phyloP scores from a whole-genome alignment of 352 stramenopile species.

The Pythium dissimile region DNA sequence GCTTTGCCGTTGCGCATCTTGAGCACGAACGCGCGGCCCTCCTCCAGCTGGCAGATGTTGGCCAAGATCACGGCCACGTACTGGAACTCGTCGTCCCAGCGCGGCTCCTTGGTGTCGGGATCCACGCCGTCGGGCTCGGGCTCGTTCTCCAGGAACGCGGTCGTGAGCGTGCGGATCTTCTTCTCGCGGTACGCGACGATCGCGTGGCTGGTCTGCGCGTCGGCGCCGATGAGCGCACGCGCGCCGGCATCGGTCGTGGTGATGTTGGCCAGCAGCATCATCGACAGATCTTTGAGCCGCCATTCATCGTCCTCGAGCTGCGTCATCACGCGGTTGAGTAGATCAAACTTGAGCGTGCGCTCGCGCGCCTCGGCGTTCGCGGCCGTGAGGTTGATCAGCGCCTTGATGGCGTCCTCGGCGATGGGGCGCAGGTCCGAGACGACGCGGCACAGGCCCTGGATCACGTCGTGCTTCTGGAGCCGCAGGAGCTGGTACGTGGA shows the following conservation, averaged over 20 bases:
- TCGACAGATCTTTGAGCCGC: slow-evolving; percentile 78
- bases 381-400: slow-evolving; percentile 83
- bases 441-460: slow-evolving; percentile 74
- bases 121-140: slow-evolving; percentile 78
- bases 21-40: slow-evolving; percentile 75
- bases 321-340: slow-evolving; percentile 86
- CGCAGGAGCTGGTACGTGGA: slow-evolving; percentile 75
- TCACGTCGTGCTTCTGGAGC: slow-evolving; percentile 64
- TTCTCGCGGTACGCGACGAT: slow-evolving; percentile 63
- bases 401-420: slow-evolving; percentile 82
- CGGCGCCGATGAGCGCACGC: slow-evolving; percentile 61
- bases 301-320: slow-evolving; percentile 82
- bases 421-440: slow-evolving; percentile 84
- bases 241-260: slow-evolving; percentile 66
- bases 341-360: slow-evolving; percentile 69
- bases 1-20: slow-evolving; percentile 68
- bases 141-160: slow-evolving; percentile 64
- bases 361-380: slow-evolving; percentile 63
- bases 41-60: slow-evolving; percentile 81
- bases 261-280: slow-evolving; percentile 87
- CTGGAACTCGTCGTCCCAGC: slow-evolving; percentile 88
- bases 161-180: slow-evolving; percentile 78
- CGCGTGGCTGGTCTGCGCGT: slow-evolving; percentile 39
- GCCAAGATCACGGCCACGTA: slow-evolving; percentile 84
- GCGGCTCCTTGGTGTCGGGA: slow-evolving; percentile 59